Base-by-base conservation (phyloP, 306 rosid species). In the Citrullus amarus region DNA sequence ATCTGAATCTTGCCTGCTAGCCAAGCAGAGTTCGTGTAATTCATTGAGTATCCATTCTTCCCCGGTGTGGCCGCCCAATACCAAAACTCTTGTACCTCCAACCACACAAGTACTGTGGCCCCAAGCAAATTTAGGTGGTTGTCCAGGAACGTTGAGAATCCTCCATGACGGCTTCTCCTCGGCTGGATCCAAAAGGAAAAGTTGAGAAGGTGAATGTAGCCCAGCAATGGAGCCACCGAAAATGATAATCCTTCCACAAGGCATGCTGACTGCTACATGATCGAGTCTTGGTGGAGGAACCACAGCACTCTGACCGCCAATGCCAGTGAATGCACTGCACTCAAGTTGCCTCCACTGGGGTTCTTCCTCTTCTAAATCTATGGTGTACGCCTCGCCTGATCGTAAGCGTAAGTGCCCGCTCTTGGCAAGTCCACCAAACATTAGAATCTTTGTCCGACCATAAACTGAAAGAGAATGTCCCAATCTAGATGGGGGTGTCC, bases 151-250 rank as follows among this genome's bases (percentile, higher is more conserved):
- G 28, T 88, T 92, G 73, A 94, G 96, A 78, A 91, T 92, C 84
- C 99, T 88, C 98, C 98, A 96, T 3, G 99, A 83, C 4, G 99
- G 99, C 80, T 96, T 96, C 87, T 96, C 99, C 79, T 96, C 99
- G 2, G 98, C 76, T 11, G 99, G 97, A 83, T 96, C 98, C 91
- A 96, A 88, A 51, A 96, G 93, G 87, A 92, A 96, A 41, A 92
- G 91, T 80, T 95, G 99, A 34, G 99, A 95, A 25, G 99, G 97
- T 34, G 99, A 95, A 83, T 95, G 99, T 80, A 95, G 93, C 79
- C 99, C 99, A 0, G 93, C 91, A 55, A 95, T 88, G 25, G 99
- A 92, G 60, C 99, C 97, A 44, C 99, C 99, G 32, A 92, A 95
- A 66, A 92, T 87, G 78, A 92, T 95, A 25, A 95, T 83, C 86